Base-by-base conservation (phyloP, 2,329 filamentous ascomycete species). In the Paecilomyces variotii region DNA sequence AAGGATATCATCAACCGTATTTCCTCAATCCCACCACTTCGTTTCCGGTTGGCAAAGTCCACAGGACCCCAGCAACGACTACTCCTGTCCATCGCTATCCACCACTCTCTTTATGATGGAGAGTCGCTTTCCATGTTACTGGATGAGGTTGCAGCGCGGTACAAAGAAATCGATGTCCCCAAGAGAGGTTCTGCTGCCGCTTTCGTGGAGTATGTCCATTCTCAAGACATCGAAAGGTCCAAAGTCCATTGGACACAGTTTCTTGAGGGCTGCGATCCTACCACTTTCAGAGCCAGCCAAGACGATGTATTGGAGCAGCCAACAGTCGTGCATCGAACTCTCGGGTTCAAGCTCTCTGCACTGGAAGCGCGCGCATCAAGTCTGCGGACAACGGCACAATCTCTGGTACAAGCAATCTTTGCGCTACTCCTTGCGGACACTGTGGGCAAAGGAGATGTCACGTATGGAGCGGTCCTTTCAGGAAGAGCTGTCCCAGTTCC, bases 101-200 rank as follows among this genome's bases (percentile, higher is more conserved):
- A 74, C 55, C 73, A 76, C 53, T 63, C 70, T 12, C 66, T 76
- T 2, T 76, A 75, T 55, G 73, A 76, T 58, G 70, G 64, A 5
- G 67, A 70, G 34, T 72, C 72, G 1, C 65, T 76, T 14, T 59
- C 64, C 0, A 65, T 75, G 67, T 56, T 75, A 28, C 54, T 75
- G 28, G 64, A 70, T 2, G 72, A 75, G 24, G 64, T 74, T 54
- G 63, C 67, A 9, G 55, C 61, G 2, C 62, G 63, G 3, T 74
- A 74, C 56, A 54, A 62, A 7, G 58, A 28, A 6, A 56, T 60
- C 1, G 24, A 57, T 3, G 56, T 60, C 6, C 53, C 54, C 0
- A 53, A 64, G 26, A 58, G 69, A 56, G 68, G 65, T 2, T 63
- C 61, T 0, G 62, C 69, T 1, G 61, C 60, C 4, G 58, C 60